Conservation (phyloP, 306 rosid genomes). For the Corylus avellana region DNA sequence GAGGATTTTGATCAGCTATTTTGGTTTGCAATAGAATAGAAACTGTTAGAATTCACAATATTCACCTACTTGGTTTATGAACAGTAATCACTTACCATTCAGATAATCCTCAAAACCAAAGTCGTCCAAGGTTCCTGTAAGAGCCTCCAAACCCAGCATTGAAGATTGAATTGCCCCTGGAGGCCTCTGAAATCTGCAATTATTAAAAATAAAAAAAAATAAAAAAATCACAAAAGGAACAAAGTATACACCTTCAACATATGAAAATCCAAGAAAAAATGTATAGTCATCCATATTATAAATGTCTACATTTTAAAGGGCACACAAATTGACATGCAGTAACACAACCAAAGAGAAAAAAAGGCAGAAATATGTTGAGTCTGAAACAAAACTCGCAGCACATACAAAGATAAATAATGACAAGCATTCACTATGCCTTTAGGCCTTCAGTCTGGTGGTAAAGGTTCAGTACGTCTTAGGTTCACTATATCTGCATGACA, state of each 20-base stretch:
- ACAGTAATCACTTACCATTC: conserved; percentile 54
- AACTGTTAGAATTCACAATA: not conserved
- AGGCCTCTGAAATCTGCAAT: conserved; percentile 79
- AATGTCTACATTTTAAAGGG: not conserved
- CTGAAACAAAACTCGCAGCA: not conserved
- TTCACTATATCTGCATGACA: not conserved
- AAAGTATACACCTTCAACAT: not conserved
- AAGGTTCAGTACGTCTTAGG: not conserved
- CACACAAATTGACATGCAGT: not conserved
- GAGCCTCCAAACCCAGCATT: conserved; percentile 73
- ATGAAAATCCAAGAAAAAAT: not conserved
- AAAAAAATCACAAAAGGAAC: not conserved
- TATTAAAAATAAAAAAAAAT: conserved; percentile 7
- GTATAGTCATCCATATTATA: not conserved
- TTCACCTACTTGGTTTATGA: not conserved
- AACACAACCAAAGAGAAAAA: not conserved
- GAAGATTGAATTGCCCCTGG: conserved; percentile 68
- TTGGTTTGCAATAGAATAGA: not conserved
- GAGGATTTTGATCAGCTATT: not conserved
- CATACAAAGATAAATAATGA: not conserved
- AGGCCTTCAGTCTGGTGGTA: not conserved
- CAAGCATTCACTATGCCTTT: not conserved
- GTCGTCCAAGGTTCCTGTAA: conserved; percentile 66
- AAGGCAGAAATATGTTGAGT: not conserved
- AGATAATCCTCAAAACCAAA: conserved; percentile 81